Conservation (phyloP, 23 red algal species). For the Agarophyton chilense region DNA sequence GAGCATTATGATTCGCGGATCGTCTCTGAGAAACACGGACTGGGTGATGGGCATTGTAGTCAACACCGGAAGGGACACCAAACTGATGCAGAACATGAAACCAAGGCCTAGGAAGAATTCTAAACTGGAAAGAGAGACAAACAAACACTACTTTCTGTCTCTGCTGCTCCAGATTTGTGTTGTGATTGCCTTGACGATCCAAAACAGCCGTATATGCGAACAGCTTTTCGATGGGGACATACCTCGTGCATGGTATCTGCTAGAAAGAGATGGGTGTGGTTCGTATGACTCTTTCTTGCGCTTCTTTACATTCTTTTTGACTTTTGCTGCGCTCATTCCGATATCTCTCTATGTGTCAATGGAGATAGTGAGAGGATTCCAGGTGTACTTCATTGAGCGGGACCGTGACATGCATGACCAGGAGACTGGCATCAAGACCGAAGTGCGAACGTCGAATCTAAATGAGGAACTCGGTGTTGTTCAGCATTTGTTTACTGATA, state of each 20-base stretch:
- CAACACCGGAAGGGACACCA: slow-evolving; percentile 89
- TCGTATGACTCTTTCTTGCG: slow-evolving; percentile 37
- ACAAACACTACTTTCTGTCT: slow-evolving; percentile 51
- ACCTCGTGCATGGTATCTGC: slow-evolving; percentile 75
- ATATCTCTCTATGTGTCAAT: slow-evolving; percentile 91
- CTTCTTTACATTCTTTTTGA: slow-evolving; percentile 89
- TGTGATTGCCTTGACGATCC: slow-evolving; percentile 73
- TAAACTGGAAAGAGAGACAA: slow-evolving; percentile 77
- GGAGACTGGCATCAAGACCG: slow-evolving; percentile 53
- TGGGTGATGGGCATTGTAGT: slow-evolving; percentile 90
- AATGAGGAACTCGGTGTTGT: slow-evolving; percentile 93
- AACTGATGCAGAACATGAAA: slow-evolving; percentile 94
- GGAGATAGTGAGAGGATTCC: slow-evolving; percentile 90
- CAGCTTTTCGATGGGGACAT: slow-evolving; percentile 41
- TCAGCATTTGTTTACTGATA: slow-evolving; percentile 89
- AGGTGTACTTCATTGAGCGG: slow-evolving; percentile 86
- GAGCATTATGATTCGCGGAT: slow-evolving; percentile 79
- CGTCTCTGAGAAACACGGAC: slow-evolving; percentile 80
- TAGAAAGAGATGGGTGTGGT: slow-evolving; percentile 47
- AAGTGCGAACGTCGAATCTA: slow-evolving; percentile 86
- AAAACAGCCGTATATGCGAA: slow-evolving; percentile 27
- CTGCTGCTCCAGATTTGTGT: slow-evolving; percentile 70
- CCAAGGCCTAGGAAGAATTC: slow-evolving; percentile 73
- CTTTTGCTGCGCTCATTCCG: slow-evolving; percentile 81
- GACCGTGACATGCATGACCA: slow-evolving; percentile 66